Conservation (phyloP, 345 rosid genomes). For the Murraya paniculata region DNA sequence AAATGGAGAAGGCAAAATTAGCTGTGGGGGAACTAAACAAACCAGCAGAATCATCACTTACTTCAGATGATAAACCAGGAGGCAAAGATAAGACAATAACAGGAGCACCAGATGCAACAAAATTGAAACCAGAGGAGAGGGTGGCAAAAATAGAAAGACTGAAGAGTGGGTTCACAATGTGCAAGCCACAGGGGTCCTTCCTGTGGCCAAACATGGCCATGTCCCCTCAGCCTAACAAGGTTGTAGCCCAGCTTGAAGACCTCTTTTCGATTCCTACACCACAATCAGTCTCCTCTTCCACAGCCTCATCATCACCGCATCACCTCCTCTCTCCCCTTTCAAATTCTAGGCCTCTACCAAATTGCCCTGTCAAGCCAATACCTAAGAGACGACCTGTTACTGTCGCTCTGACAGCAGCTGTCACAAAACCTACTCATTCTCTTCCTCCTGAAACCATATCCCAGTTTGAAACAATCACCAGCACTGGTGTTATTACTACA, state of each 20-base stretch:
- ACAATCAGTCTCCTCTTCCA: constrained; percentile 46
- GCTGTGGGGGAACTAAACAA: constrained; percentile 29
- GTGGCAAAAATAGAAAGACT: constrained; percentile 50
- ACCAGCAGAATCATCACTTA: constrained; percentile 15
- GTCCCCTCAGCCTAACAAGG: constrained; percentile 25
- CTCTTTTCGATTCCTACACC: constrained; percentile 33
- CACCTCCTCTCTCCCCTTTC: constrained; percentile 9
- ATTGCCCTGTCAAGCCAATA: constrained; percentile 47
- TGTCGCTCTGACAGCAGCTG: constrained; percentile 18
- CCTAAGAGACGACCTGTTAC: constrained; percentile 39
- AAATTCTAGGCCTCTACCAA: constrained; percentile 7
- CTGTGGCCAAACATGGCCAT: constrained; percentile 62
- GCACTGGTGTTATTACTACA: background rate
- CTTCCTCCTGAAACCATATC: constrained; percentile 11
- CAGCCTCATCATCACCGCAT: constrained; percentile 17
- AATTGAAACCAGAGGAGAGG: constrained; percentile 33
- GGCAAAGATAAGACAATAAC: constrained; percentile 13
- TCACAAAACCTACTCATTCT: constrained; percentile 16
- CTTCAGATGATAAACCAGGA: background rate
- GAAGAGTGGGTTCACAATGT: constrained; percentile 76
- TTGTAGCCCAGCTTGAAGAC: constrained; percentile 29
- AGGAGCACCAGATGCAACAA: constrained; percentile 9
- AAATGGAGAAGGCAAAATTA: constrained; percentile 40
- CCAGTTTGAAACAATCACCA: constrained; percentile 6
- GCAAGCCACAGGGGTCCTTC: constrained; percentile 75